Conservation (phyloP, 257 asterid species). For the Anisodus tanguticus region DNA sequence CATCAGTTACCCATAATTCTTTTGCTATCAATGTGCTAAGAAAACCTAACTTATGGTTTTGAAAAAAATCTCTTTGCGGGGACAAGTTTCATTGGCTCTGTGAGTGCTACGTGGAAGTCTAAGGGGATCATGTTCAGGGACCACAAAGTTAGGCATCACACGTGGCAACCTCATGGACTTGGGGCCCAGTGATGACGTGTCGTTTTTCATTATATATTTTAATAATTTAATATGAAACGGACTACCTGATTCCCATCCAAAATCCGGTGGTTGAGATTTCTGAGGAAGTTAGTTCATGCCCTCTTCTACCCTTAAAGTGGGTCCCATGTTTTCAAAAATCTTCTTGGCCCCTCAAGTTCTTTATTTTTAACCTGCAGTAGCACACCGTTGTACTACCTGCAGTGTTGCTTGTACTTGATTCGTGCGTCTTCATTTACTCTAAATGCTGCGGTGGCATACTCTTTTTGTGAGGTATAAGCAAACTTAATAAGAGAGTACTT, state of each 20-base stretch:
- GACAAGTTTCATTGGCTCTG: conserved; percentile 17
- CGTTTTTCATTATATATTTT: background rate
- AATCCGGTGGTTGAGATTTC: conserved; percentile 56
- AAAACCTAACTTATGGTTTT: background rate
- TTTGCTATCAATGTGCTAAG: background rate
- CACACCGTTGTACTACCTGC: background rate
- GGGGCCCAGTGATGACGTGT: conserved; percentile 10
- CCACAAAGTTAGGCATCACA: background rate
- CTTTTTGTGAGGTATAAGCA: background rate
- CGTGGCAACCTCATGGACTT: background rate
- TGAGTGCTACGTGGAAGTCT: conserved; percentile 24
- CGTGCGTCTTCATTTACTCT: background rate
- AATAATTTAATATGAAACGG: conserved; percentile 26
- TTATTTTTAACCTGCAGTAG: background rate
- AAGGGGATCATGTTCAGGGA: background rate
- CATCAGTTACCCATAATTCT: background rate
- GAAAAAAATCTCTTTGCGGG: background rate
- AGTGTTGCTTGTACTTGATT: background rate
- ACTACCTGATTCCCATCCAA: conserved; percentile 39
- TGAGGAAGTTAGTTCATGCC: conserved; percentile 26
- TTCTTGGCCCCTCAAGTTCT: background rate
- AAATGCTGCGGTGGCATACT: background rate
- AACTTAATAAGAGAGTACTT: conserved; percentile 25
- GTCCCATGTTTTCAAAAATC: background rate
- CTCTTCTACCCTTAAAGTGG: background rate